phyloP scores from a whole-genome alignment of 352 stramenopile genomes.

The Globisporangium nagaii region DNA sequence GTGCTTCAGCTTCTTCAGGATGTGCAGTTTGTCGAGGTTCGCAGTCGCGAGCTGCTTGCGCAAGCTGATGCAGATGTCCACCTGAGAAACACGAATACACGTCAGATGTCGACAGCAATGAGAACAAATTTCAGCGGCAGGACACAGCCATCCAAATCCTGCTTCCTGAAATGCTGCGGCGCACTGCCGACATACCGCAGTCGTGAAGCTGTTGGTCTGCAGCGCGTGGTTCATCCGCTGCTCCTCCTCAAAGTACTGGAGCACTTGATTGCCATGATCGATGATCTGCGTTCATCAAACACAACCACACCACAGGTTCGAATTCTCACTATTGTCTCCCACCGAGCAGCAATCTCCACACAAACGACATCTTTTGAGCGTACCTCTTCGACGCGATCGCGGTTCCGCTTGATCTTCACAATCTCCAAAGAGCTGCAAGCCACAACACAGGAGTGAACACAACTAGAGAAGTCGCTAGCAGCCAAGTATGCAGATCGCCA shows the following conservation, averaged over 20 bases:
- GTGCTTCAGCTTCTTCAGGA: constrained; percentile 53
- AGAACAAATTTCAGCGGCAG: background rate
- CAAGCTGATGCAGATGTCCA: constrained; percentile 67
- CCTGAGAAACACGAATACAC: constrained; percentile 21
- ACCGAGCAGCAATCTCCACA: background rate
- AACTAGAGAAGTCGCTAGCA: background rate
- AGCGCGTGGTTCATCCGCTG: constrained; percentile 69
- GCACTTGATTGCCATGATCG: constrained; percentile 31
- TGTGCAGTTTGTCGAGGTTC: constrained; percentile 46
- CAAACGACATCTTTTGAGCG: background rate
- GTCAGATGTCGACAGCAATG: background rate
- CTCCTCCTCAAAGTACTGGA: constrained; percentile 69
- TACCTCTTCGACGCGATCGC: constrained; percentile 69
- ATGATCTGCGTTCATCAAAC: constrained; percentile 77
- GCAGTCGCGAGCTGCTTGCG: constrained; percentile 35
- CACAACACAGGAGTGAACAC: background rate
- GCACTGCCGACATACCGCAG: constrained; percentile 29
- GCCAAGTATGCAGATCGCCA: background rate
- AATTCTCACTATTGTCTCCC: background rate
- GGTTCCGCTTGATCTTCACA: constrained; percentile 79
- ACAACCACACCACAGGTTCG: background rate
- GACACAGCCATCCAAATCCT: too few species aligned
- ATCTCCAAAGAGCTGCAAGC: constrained; percentile 64
- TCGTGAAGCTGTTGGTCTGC: constrained; percentile 58
- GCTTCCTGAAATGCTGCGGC: too few species aligned